Percentiles rank a stretch among this genome's conserved stretches.
Evolutionary conservation across 1,284 basidiomycete genomes (phyloP).

Genomic region (Afroboletus lepidellus): DNA sequence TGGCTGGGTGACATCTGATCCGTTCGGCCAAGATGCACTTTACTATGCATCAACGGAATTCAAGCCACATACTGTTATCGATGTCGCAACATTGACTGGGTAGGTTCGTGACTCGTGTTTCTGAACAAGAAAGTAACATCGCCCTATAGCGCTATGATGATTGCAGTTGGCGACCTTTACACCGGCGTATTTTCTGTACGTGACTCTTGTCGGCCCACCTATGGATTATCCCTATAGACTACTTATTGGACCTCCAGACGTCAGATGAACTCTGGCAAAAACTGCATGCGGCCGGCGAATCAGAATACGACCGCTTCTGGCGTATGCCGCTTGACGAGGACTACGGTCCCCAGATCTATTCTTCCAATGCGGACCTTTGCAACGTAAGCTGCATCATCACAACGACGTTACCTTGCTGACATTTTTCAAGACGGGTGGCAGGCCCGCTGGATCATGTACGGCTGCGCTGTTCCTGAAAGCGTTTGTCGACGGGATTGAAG

Average conservation of each 20-base stretch:
- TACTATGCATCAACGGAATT: slow-evolving; percentile 80
- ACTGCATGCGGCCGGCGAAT: slow-evolving; percentile 68
- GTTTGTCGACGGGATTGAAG: slow-evolving; percentile 74
- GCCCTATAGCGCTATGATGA: slow-evolving; percentile 54
- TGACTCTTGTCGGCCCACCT: slow-evolving; percentile 1
- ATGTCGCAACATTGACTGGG: slow-evolving; percentile 83
- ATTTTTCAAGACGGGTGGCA: slow-evolving; percentile 55
- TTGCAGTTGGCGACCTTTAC: slow-evolving; percentile 73
- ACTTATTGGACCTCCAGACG: slow-evolving; percentile 40
- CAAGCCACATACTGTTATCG: slow-evolving; percentile 81
- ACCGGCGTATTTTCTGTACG: slow-evolving; percentile 79
- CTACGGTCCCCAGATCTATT: slow-evolving; percentile 74
- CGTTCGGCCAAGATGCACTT: slow-evolving; percentile 62
- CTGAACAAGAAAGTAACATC: background rate
- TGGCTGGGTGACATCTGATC: background rate
- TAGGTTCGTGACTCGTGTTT: slow-evolving; percentile 25
- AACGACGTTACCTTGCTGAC: background rate
- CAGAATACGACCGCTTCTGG: slow-evolving; percentile 82
- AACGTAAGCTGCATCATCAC: slow-evolving; percentile 52
- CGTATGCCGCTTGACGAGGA: slow-evolving; percentile 83
- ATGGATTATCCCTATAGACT: background rate
- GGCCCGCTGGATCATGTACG: slow-evolving; percentile 73
- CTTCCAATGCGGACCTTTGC: slow-evolving; percentile 79
- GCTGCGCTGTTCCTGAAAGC: slow-evolving; percentile 87
- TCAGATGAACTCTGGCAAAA: slow-evolving; percentile 75